Base-by-base conservation (phyloP, 805 yeast species). In the Torulaspora indica region DNA sequence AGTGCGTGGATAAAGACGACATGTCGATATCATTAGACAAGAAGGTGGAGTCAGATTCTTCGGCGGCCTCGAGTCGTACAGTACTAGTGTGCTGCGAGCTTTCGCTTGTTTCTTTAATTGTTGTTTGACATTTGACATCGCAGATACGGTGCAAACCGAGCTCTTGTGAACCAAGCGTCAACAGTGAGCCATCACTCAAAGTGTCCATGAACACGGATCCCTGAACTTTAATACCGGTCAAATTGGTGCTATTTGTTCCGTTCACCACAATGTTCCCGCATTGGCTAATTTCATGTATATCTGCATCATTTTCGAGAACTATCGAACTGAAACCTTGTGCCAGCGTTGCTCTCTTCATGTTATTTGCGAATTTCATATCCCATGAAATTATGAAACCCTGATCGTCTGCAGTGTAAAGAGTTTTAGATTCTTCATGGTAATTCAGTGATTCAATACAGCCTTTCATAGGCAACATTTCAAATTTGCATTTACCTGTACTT, bases 261-360 rank as follows among this genome's bases (percentile, higher is more conserved):
- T 43, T 47, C 8, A 55, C 52, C 8, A 61, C 48, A 24, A 60
- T 48, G 33, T 58, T 61, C 13, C 67, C 67, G 43, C 62, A 57
- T 37, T 52, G 58, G 15, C 47, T 50, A 8, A 50, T 38, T 9
- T 51, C 53, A 18, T 44, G 47, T 22, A 45, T 25, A n/a, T 34
- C 36, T 31, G 42, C 39, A 22, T 44, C 27, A 27, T 29, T 35
- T 22, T 32, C 44, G 24, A 39, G 18, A 8, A 45, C 25, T 18
- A 55, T 45, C 7, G 58, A 52, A 25, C 46, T 47, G 36, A 54
- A 54, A 2, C 59, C 59, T 18, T 53, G 57, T 3, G 57, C 54
- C 18, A 54, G 38, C 5, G 43, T 50, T 33, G 55, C 51, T 29
- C 48, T 51, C 31, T 49, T 47, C 35, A 54, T 50, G 22, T 47